Evolutionary conservation across 495 filamentous ascomycete genomes (phyloP).

Genomic region (Pseudevernia furfuracea): DNA sequence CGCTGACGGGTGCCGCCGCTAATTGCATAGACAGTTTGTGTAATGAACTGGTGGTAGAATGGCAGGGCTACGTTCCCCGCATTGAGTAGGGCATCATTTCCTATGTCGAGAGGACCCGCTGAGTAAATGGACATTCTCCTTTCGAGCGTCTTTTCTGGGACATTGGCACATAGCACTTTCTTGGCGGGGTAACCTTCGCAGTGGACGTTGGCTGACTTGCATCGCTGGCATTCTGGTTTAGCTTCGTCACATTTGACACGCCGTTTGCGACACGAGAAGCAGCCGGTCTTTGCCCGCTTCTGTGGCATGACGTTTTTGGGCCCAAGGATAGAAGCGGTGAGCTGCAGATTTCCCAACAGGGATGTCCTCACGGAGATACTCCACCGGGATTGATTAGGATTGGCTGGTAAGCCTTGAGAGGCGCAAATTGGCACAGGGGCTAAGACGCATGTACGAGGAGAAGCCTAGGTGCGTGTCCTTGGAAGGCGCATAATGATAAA

Average conservation of each 20-base stretch:
- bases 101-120: background rate
- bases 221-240: slow-evolving; percentile 1
- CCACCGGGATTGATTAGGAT: background rate
- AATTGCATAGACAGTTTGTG: background rate
- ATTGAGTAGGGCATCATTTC: background rate
- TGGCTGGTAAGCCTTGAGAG: background rate
- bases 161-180: background rate
- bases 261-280: background rate
- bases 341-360: background rate
- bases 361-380: background rate
- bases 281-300: slow-evolving; percentile 3
- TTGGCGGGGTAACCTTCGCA: slow-evolving; percentile 6
- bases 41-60: slow-evolving; percentile 1
- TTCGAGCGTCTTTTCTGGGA: background rate
- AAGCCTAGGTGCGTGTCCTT: background rate
- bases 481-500: background rate
- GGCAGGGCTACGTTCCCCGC: background rate
- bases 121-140: background rate
- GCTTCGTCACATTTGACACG: slow-evolving; percentile 4
- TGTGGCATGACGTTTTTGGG: background rate
- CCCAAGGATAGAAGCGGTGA: background rate
- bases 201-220: slow-evolving; percentile 3
- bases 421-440: background rate
- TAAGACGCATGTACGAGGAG: background rate
- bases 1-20: background rate